Conservation (phyloP, 768 basidiomycete species). For the Rhodotorula graminis region DNA sequence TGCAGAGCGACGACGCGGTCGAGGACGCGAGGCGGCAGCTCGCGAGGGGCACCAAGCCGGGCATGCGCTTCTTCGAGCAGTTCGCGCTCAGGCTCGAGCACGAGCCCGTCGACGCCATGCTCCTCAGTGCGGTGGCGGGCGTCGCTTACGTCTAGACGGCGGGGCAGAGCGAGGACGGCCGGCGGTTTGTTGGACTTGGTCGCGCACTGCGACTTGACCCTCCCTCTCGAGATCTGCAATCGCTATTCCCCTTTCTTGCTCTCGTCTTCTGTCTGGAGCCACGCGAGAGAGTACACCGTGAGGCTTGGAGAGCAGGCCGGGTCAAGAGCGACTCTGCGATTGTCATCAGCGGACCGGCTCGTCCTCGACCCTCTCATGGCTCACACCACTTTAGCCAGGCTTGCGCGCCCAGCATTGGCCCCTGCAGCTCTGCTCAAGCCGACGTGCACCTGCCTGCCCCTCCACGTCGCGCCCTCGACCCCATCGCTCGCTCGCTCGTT, state of each 20-base stretch:
- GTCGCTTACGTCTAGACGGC: constrained; percentile 18
- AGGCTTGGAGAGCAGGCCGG: too few relatives aligned
- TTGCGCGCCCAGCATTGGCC: neutral
- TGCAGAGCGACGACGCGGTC: constrained; percentile 42
- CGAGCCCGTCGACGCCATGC: constrained; percentile 54
- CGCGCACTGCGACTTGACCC: too few relatives aligned
- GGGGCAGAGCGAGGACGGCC: neutral
- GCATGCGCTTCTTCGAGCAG: constrained; percentile 68
- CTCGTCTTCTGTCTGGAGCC: too few relatives aligned
- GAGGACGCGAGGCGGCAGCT: constrained; percentile 51
- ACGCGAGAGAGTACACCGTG: too few relatives aligned
- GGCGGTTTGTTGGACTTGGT: neutral
- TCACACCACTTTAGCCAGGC: neutral
- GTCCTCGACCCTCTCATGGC: neutral
- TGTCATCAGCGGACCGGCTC: too few relatives aligned
- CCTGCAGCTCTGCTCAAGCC: too few relatives aligned
- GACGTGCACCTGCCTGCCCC: neutral
- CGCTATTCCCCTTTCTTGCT: too few relatives aligned
- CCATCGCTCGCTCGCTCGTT: neutral
- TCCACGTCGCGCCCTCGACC: neutral
- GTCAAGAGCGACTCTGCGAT: too few relatives aligned
- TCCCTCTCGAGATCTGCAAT: too few relatives aligned
- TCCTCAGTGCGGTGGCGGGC: constrained; percentile 31
- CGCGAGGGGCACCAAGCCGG: constrained; percentile 51
- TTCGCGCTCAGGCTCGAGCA: constrained; percentile 71